These are phyloP conservation scores for Pleurotus tuoliensis DNA, from an alignment of 768 basidiomycete genomes.

Conservation along the genomic window DNA sequence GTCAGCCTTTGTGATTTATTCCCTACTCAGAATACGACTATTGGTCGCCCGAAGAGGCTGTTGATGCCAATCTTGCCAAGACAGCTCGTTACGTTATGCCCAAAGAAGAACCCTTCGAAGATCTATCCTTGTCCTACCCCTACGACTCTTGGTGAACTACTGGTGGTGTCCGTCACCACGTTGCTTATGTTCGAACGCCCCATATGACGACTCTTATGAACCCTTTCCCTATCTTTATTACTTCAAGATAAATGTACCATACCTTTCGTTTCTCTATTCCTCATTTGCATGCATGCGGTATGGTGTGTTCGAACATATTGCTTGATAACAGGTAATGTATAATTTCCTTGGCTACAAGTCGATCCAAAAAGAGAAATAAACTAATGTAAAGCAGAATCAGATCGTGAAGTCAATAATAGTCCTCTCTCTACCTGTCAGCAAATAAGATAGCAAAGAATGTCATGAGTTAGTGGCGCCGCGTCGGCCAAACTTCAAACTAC, in stretches of 20 bases:
- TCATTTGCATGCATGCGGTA: neutral
- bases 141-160: neutral
- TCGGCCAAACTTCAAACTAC: slow-evolving; percentile 68
- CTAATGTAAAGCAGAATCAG: slow-evolving; percentile 9
- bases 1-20: neutral
- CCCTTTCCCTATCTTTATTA: neutral
- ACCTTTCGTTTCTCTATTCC: neutral
- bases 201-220: neutral
- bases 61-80: neutral
- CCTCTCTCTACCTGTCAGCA: slow-evolving; percentile 7
- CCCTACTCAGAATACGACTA: neutral
- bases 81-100: neutral
- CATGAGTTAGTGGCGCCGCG: slow-evolving; percentile 26
- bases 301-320: neutral
- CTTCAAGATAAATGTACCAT: neutral
- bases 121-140: neutral
- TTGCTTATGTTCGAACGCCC: neutral
- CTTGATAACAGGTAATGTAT: neutral
- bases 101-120: slow-evolving; percentile 3
- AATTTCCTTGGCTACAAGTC: neutral
- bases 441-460: slow-evolving; percentile 14
- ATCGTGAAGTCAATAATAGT: slow-evolving; percentile 9
- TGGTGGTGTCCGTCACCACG: neutral
- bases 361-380: slow-evolving; percentile 2
- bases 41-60: neutral